Percentiles rank a stretch among this genome's conserved stretches.
These are phyloP conservation scores for Cyberlindnera japonica DNA, from an alignment of 805 yeast species.

Conservation along the genomic window DNA sequence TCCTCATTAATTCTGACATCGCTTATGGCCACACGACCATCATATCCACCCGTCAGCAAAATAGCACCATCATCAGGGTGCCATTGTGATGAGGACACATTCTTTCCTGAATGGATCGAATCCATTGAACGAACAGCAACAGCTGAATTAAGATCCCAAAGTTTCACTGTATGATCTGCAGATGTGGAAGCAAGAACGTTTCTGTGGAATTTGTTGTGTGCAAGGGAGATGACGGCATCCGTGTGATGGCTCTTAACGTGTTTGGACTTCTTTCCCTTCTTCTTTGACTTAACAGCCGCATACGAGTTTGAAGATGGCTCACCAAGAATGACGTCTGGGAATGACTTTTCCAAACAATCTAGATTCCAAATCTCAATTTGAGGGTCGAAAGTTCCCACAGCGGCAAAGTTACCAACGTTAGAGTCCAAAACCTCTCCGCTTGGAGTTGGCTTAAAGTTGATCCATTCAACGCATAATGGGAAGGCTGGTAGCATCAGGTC, in stretches of 20 bases:
- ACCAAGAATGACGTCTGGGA: slow-evolving; percentile 91
- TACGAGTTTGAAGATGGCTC: slow-evolving; percentile 45
- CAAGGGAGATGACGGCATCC: slow-evolving; percentile 85
- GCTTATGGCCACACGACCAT: slow-evolving; percentile 71
- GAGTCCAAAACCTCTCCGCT: slow-evolving; percentile 38
- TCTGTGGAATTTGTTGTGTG: slow-evolving; percentile 79
- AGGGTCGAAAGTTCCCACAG: slow-evolving; percentile 96
- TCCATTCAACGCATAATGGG: slow-evolving; percentile 96
- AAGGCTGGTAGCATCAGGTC: slow-evolving; percentile 96
- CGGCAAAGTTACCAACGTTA: slow-evolving; percentile 85
- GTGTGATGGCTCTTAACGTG: slow-evolving; percentile 78
- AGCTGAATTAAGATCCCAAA: slow-evolving; percentile 85
- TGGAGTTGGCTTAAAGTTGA: slow-evolving; percentile 59
- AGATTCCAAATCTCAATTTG: slow-evolving; percentile 96
- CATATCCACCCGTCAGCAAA: slow-evolving; percentile 90
- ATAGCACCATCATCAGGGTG: slow-evolving; percentile 63
- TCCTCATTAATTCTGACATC: slow-evolving; percentile 79
- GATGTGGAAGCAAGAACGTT: slow-evolving; percentile 90
- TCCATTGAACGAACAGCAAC: slow-evolving; percentile 75
- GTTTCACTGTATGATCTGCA: slow-evolving; percentile 89
- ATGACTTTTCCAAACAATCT: slow-evolving; percentile 88
- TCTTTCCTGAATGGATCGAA: slow-evolving; percentile 68
- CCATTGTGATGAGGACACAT: slow-evolving; percentile 88
- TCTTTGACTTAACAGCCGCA: slow-evolving; percentile 28
- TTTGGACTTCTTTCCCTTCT: slow-evolving; percentile 46